A percentile compares a stretch with the other conserved stretches of the same genome.
Conservation (phyloP, 1,284 basidiomycete species). For the Sporisorium iseilematis-ciliati region DNA sequence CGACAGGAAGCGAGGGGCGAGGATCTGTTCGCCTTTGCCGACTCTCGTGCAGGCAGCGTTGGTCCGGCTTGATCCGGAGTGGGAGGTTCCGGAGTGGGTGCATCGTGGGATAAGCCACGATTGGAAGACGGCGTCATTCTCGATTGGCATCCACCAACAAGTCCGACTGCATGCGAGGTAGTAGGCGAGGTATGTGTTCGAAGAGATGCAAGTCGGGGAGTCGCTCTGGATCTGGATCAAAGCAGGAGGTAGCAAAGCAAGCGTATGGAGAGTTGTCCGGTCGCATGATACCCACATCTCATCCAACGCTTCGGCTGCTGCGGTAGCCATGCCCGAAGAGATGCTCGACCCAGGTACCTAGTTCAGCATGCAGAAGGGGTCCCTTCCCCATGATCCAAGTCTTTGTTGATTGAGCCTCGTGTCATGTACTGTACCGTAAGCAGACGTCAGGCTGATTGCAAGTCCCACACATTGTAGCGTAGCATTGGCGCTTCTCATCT, state of each 20-base stretch:
- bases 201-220: background rate
- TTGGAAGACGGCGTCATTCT: slow-evolving; percentile 14
- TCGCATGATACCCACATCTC: slow-evolving; percentile 1
- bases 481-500: background rate
- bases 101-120: slow-evolving; percentile 17
- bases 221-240: background rate
- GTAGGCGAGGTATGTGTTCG: background rate
- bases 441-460: background rate
- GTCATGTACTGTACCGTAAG: background rate
- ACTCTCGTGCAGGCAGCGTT: slow-evolving; percentile 42
- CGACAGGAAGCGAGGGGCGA: slow-evolving; percentile 49
- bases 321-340: background rate
- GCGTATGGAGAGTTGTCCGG: background rate
- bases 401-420: background rate
- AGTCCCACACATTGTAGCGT: background rate
- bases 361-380: background rate
- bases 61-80: slow-evolving; percentile 19
- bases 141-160: background rate
- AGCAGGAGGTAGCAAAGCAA: background rate
- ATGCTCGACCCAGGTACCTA: background rate
- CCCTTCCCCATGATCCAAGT: background rate
- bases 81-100: background rate
- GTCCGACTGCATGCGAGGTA: background rate
- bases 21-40: slow-evolving; percentile 48
- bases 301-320: background rate